Percentiles rank a stretch among this genome's conserved stretches.
Evolutionary conservation across 148 eudicot species (phyloP).

Genomic region (Rhododendron griersonianum): DNA sequence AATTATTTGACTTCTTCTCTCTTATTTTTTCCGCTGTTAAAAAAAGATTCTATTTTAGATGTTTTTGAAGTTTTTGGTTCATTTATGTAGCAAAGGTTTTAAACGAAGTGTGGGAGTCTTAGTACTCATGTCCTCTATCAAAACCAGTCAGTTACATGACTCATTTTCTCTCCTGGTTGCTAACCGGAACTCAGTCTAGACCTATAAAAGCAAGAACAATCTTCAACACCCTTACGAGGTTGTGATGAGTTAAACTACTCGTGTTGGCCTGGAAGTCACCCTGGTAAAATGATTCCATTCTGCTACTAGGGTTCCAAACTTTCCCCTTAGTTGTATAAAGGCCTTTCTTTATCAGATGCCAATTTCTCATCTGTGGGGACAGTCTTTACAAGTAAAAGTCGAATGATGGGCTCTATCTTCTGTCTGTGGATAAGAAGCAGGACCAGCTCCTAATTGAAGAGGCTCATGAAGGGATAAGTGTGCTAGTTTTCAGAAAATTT

Average conservation of each 20-base stretch:
- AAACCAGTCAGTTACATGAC: background rate
- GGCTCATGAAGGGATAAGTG: background rate
- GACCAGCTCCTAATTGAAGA: background rate
- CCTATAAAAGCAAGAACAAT: background rate
- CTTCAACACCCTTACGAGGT: background rate
- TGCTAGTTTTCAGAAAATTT: background rate
- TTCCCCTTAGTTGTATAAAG: background rate
- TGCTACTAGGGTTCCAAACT: background rate
- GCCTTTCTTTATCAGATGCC: background rate
- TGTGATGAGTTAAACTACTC: background rate
- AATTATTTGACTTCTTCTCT: background rate
- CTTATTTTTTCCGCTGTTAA: background rate
- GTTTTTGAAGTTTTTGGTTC: background rate
- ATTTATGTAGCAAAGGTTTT: background rate
- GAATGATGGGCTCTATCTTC: background rate
- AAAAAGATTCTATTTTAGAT: background rate
- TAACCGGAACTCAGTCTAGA: background rate
- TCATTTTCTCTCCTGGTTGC: background rate
- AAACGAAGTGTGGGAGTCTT: background rate
- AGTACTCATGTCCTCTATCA: background rate
- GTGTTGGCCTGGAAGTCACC: background rate
- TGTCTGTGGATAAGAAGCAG: background rate
- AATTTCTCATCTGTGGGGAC: background rate
- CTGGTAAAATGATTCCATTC: background rate
- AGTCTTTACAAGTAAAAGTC: background rate